Evolutionary conservation across 1,139 yeast species (phyloP).

Genomic region (Eremothecium gossypii): DNA sequence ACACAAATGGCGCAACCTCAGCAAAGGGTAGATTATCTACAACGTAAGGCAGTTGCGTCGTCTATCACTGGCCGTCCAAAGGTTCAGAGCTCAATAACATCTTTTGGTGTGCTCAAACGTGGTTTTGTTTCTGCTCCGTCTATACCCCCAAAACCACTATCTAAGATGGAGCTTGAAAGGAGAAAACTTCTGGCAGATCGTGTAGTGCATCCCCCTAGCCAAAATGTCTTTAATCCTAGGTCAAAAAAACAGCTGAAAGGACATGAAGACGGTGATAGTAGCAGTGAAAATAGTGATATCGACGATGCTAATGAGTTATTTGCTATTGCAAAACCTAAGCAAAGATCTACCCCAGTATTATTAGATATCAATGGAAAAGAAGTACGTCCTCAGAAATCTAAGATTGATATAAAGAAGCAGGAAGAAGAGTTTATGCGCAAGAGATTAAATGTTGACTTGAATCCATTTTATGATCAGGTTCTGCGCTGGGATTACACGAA

Average conservation of each 20-base stretch:
- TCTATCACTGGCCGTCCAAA: conserved; percentile 25
- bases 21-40: conserved; percentile 23
- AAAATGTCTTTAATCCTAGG: conserved; percentile 67
- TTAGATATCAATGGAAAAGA: conserved; percentile 28
- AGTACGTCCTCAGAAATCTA: conserved; percentile 16
- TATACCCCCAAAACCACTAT: conserved; percentile 34
- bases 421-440: conserved; percentile 75
- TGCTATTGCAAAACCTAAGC: conserved; percentile 26
- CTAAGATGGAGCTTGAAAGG: conserved; percentile 32
- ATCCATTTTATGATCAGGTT: conserved; percentile 61
- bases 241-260: conserved; percentile 11
- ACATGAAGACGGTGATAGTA: conserved; percentile 17
- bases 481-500: conserved; percentile 71
- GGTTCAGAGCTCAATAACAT: conserved; percentile 42
- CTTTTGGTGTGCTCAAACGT: conserved; percentile 34
- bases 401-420: conserved; percentile 38
- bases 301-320: conserved; percentile 31
- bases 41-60: conserved; percentile 24
- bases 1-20: conserved; percentile 14
- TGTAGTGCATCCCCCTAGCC: conserved; percentile 56
- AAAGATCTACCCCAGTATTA: conserved; percentile 26
- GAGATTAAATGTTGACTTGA: conserved; percentile 68
- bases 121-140: conserved; percentile 33
- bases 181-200: conserved; percentile 28
- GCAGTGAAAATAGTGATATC: conserved; percentile 31